These are phyloP conservation scores for Rhododendron vialii DNA, from an alignment of 148 eudicot genomes.

Conservation along the genomic window DNA sequence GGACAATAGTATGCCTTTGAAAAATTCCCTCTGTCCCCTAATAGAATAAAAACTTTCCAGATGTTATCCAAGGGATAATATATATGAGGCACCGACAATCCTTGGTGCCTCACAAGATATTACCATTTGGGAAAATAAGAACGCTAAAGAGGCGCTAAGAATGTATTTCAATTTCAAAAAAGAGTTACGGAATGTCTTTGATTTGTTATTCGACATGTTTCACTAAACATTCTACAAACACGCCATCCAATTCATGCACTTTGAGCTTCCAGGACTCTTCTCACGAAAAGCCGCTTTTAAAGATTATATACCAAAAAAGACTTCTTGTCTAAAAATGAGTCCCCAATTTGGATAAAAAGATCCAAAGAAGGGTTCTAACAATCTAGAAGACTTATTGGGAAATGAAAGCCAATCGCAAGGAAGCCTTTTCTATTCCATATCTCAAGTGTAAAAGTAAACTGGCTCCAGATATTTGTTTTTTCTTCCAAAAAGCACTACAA, in stretches of 20 bases:
- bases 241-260: background rate
- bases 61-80: no score
- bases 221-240: background rate
- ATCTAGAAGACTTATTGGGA: background rate
- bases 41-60: no score
- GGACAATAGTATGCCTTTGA: no score
- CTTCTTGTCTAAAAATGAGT: background rate
- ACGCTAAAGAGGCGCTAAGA: no score
- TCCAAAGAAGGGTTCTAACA: background rate
- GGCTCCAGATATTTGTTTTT: background rate
- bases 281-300: background rate
- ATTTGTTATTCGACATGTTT: background rate
- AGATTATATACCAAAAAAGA: background rate
- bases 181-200: background rate
- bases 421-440: slow-evolving; percentile 1
- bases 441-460: background rate
- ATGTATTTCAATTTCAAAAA: background rate
- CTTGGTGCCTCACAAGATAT: background rate
- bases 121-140: background rate
- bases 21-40: no score
- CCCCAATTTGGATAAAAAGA: background rate
- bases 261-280: background rate
- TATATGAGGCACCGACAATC: no score
- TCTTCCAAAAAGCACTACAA: background rate
- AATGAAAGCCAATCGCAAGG: background rate